Evolutionary conservation across 176 grass and related monocot genomes (phyloP).

Genomic region (Aegilops longissima): DNA sequence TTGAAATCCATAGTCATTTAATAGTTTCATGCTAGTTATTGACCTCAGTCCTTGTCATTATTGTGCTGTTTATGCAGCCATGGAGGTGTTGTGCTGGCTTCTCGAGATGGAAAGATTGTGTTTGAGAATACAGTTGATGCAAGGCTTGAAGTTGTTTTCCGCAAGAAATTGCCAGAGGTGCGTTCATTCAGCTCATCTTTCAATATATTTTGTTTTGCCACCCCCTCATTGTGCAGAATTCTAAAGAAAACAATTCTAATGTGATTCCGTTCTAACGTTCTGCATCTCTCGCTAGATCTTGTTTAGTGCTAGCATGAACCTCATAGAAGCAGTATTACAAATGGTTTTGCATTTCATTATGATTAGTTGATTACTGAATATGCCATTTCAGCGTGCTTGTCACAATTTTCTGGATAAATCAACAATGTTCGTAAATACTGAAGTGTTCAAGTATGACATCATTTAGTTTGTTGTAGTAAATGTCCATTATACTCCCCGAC

Average conservation of each 20-base stretch:
- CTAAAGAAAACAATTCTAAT: neutral
- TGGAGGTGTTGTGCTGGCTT: constrained; percentile 93
- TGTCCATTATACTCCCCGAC: neutral
- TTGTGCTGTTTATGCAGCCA: constrained; percentile 56
- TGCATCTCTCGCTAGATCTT: neutral
- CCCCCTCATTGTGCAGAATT: neutral
- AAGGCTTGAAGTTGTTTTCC: constrained; percentile 92
- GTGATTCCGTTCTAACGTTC: neutral
- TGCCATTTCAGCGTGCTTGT: neutral
- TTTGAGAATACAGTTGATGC: constrained; percentile 93
- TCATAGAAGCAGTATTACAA: neutral
- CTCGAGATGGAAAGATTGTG: constrained; percentile 96
- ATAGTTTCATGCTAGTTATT: neutral
- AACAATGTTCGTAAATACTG: neutral
- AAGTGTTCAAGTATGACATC: neutral
- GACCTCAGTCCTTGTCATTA: neutral
- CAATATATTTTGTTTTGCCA: neutral
- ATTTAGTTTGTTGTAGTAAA: neutral
- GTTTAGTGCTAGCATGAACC: neutral
- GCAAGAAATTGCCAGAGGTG: constrained; percentile 96
- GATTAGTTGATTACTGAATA: neutral
- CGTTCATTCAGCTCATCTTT: constrained; percentile 1
- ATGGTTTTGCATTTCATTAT: neutral
- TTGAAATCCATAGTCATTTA: neutral
- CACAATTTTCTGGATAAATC: neutral